phyloP scores from a whole-genome alignment of 139 green algal genomes.

The Chlorella sp. region DNA sequence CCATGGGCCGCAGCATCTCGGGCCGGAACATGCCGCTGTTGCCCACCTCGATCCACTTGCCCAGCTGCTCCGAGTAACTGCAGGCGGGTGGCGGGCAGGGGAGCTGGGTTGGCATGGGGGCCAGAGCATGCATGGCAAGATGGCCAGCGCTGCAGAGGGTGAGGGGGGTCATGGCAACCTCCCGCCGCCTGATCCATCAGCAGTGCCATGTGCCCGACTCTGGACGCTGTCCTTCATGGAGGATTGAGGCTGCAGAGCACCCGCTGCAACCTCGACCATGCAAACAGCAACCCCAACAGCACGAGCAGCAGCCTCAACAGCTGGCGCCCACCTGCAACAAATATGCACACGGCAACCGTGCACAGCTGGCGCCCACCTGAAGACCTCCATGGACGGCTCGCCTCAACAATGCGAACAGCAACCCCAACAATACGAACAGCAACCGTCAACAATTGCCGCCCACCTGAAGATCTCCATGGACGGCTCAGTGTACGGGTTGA shows the following conservation, averaged over 20 bases:
- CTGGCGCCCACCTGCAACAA: not conserved
- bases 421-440: not conserved
- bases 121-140: not conserved
- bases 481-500: constrained; percentile 99
- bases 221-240: no score
- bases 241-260: no score
- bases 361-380: not conserved
- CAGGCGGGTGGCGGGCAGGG: not conserved
- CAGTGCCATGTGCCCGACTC: no score
- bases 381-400: not conserved
- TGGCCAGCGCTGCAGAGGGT: no score
- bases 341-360: no score
- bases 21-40: constrained; percentile 97
- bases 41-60: constrained; percentile 99
- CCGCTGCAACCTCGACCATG: no score
- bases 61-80: constrained; percentile 93
- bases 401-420: not conserved
- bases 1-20: constrained; percentile 99
- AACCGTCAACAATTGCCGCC: not conserved
- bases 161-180: not conserved
- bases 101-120: not conserved
- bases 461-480: constrained; percentile 99
- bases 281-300: not conserved
- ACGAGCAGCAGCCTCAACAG: not conserved
- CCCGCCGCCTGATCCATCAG: no score